phyloP scores from a whole-genome alignment of 2,329 filamentous ascomycete species.

The Penicillium freii region DNA sequence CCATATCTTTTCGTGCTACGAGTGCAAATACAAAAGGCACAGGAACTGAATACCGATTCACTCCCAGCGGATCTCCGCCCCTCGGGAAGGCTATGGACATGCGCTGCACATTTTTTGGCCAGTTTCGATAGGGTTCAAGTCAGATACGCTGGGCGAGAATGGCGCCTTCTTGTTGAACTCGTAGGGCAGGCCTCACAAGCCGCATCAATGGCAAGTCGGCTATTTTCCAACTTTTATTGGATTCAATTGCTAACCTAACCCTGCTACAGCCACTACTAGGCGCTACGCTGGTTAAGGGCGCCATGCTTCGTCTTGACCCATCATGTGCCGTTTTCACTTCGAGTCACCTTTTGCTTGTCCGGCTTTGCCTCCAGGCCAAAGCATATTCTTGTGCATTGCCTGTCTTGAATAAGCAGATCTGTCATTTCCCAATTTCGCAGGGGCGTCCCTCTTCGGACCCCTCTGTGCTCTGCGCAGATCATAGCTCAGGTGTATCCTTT shows the following conservation, averaged over 20 bases:
- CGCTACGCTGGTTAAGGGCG: conserved; percentile 42
- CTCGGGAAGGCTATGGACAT: conserved; percentile 50
- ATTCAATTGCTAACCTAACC: conserved; percentile 19
- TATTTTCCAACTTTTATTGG: neutral
- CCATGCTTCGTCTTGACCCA: conserved; percentile 47
- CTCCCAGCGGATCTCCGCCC: conserved; percentile 44
- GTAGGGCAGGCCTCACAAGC: conserved; percentile 35
- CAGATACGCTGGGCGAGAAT: conserved; percentile 44
- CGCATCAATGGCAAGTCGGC: conserved; percentile 33
- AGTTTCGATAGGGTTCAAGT: conserved; percentile 51
- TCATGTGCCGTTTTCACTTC: conserved; percentile 45
- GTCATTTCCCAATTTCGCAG: conserved; percentile 37
- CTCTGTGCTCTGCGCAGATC: conserved; percentile 30
- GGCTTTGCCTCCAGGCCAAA: conserved; percentile 43
- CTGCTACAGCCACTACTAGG: conserved; percentile 38
- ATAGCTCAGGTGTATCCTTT: conserved; percentile 34
- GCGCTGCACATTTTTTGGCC: conserved; percentile 51
- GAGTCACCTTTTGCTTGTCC: conserved; percentile 42
- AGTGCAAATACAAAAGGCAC: conserved; percentile 44
- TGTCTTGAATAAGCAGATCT: conserved; percentile 44
- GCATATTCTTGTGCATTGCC: conserved; percentile 41
- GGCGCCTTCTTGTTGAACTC: conserved; percentile 38
- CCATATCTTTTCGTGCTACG: conserved; percentile 58
- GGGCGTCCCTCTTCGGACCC: conserved; percentile 26
- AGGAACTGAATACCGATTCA: conserved; percentile 36